Conservation (phyloP, 2,329 filamentous ascomycete species). For the Aspergillus brasiliensis region DNA sequence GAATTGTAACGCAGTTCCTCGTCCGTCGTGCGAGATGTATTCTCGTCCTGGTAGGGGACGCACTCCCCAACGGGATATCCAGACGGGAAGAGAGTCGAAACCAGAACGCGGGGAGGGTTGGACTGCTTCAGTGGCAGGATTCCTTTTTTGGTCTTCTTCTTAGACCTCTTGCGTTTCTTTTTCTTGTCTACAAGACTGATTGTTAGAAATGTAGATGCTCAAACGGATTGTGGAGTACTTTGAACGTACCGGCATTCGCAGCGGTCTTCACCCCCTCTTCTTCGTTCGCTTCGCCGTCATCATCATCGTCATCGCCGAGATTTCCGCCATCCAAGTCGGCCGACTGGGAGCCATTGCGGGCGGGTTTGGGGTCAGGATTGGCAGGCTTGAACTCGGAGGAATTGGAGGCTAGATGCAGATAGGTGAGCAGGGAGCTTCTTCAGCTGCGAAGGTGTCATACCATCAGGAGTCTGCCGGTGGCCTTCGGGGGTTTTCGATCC, state of each 20-base stretch:
- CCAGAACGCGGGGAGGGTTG: constrained; percentile 49
- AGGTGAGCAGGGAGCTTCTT: background rate
- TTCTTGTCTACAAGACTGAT: constrained; percentile 6
- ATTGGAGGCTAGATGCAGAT: background rate
- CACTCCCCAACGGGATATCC: constrained; percentile 52
- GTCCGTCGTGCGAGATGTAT: constrained; percentile 49
- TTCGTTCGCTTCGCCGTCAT: constrained; percentile 18
- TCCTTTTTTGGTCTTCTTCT: constrained; percentile 32
- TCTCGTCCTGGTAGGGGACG: constrained; percentile 35
- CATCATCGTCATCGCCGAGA: constrained; percentile 10
- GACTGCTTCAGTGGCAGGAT: constrained; percentile 39
- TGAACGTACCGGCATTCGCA: background rate
- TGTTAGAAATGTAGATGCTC: background rate
- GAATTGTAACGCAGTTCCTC: constrained; percentile 50
- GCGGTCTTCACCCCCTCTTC: background rate
- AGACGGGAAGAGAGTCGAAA: constrained; percentile 50
- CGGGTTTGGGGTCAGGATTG: background rate
- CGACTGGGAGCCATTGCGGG: constrained; percentile 3
- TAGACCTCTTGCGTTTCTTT: constrained; percentile 37
- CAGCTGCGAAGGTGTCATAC: background rate
- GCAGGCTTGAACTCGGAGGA: constrained; percentile 8
- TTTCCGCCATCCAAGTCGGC: constrained; percentile 10
- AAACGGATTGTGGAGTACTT: background rate
- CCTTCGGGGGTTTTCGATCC: constrained; percentile 14
- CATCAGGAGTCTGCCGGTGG: constrained; percentile 6